phyloP scores from a whole-genome alignment of 805 yeast genomes.

The Saturnispora hagleri region DNA sequence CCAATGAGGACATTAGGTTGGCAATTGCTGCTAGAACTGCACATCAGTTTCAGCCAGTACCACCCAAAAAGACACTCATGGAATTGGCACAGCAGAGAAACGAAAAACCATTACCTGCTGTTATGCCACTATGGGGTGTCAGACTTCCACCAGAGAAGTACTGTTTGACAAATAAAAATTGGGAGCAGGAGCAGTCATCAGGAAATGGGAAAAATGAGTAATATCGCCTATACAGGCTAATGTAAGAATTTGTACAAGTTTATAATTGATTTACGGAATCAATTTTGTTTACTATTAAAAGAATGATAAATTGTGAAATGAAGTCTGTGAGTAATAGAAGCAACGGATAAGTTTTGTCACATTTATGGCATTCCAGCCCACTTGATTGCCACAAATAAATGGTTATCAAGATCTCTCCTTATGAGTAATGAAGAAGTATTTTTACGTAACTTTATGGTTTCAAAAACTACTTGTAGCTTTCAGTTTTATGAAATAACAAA shows the following conservation, averaged over 20 bases:
- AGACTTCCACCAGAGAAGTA: conserved; percentile 96
- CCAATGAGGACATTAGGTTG: conserved; percentile 83
- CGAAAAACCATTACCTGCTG: conserved; percentile 82
- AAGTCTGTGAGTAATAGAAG: too few species aligned
- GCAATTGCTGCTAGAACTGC: conserved; percentile 94
- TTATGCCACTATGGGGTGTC: conserved; percentile 84
- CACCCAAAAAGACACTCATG: conserved; percentile 84
- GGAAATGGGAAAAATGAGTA: not conserved
- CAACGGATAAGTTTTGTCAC: too few species aligned
- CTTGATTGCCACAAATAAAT: too few species aligned
- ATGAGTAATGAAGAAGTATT: too few species aligned
- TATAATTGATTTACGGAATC: not conserved
- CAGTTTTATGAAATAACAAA: too few species aligned
- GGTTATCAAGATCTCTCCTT: too few species aligned
- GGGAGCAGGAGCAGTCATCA: conserved; percentile 32
- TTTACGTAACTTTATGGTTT: too few species aligned
- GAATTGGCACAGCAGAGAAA: conserved; percentile 91
- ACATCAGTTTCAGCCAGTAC: conserved; percentile 91
- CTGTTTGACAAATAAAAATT: conserved; percentile 77
- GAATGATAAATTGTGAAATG: not conserved
- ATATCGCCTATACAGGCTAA: not conserved
- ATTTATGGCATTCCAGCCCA: too few species aligned
- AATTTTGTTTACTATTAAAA: too few species aligned
- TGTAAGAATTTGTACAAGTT: not conserved
- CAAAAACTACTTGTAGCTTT: too few species aligned